Evolutionary conservation across 371 early-diverging fungal species (phyloP), one percentile per base, ranked within the genome.

Genomic region (Mortierella polycephala): DNA sequence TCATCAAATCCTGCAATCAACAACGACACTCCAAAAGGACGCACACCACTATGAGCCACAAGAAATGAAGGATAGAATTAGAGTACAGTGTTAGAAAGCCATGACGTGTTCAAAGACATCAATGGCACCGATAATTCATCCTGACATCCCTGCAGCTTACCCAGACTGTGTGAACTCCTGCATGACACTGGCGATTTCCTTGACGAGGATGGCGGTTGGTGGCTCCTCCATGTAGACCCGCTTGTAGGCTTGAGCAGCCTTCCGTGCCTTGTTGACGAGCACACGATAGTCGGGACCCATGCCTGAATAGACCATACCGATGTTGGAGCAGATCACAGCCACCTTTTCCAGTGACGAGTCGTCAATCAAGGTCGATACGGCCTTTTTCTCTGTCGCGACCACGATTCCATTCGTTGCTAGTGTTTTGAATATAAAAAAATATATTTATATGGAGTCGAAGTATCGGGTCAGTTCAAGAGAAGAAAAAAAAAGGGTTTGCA

Each of bases 131-230:
- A 30, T 2, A 30, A 30, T 30, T 30, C 30, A 30, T 30, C 30
- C 30, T 30, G 30, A 30, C 30, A 30, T 16, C 6, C 7, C 6
- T 21, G 23, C 39, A 13, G 14, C 64, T 67, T 88, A 94, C 96
- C 98, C 98, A 85, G 94, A 93, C 85, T 99, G 99, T 49, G 99
- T 99, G 77, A 92, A 99, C 85, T 98, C 99, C 82, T 99, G 99
- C 96, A 98, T 98, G 42, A 99, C 92, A 72, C 92, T 83, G 7
- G 99, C 99, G 39, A 99, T 90, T 74, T 98, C 97, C 84, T 96
- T 94, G 55, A 99, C 99, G 55, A 99, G 87, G 62, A 98, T 95
- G 65, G 89, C 89, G 62, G 91, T 92, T 39, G 98, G 95, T 56
- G 99, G 99, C 65, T 98, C 96, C 82, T 98, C 96, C 85, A 88